Evolutionary conservation across 805 yeast species (phyloP).

Genomic region (Suhomyces xylopsoci): DNA sequence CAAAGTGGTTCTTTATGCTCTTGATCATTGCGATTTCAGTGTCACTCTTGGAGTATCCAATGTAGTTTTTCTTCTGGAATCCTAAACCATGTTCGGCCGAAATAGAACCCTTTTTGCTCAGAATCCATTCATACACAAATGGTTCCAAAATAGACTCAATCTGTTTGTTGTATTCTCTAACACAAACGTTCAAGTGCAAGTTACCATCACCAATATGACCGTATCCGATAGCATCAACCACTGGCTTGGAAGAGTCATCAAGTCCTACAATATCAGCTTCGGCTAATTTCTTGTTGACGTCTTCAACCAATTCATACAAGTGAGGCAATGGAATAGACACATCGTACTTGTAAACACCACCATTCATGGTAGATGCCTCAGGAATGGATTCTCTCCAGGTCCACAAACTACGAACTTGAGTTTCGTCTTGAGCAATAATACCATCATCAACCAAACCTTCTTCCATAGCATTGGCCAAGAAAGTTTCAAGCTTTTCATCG

Average conservation of each 20-base stretch:
- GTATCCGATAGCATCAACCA: slow-evolving; percentile 86
- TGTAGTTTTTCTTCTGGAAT: slow-evolving; percentile 89
- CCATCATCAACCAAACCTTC: slow-evolving; percentile 86
- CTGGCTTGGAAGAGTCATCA: slow-evolving; percentile 68
- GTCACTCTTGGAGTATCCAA: slow-evolving; percentile 77
- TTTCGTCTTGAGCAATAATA: slow-evolving; percentile 91
- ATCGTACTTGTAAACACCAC: slow-evolving; percentile 97
- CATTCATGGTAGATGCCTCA: slow-evolving; percentile 78
- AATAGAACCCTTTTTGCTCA: slow-evolving; percentile 73
- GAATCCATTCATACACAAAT: slow-evolving; percentile 89
- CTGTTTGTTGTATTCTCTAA: slow-evolving; percentile 72
- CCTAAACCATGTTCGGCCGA: slow-evolving; percentile 98
- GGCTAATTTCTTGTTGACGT: slow-evolving; percentile 58
- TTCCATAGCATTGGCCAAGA: slow-evolving; percentile 83
- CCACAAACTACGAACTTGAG: slow-evolving; percentile 84
- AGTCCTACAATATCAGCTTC: slow-evolving; percentile 57
- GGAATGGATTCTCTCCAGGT: slow-evolving; percentile 93
- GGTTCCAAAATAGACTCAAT: slow-evolving; percentile 88
- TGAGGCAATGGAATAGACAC: slow-evolving; percentile 85
- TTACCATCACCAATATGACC: slow-evolving; percentile 99
- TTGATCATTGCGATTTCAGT: slow-evolving; percentile 72
- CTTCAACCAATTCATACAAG: slow-evolving; percentile 79
- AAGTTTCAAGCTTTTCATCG: slow-evolving; percentile 80
- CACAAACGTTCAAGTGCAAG: slow-evolving; percentile 89
- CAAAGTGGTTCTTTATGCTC: slow-evolving; percentile 74